A percentile compares a stretch with the other conserved stretches of the same genome.
phyloP scores from a whole-genome alignment of 257 asterid genomes.

The Solanum tarapatanum region DNA sequence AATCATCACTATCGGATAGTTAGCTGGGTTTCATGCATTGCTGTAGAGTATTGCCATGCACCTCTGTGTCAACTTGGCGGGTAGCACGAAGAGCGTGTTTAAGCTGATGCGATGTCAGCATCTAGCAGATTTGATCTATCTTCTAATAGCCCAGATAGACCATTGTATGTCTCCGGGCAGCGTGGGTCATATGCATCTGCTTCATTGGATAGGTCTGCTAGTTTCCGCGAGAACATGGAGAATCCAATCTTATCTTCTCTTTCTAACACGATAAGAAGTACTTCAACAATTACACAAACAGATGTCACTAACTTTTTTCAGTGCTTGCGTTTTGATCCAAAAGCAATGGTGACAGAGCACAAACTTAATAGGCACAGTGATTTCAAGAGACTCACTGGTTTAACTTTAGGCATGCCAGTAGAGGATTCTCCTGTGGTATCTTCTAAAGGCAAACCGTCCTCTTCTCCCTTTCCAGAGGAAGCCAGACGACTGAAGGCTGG shows the following conservation, averaged over 20 bases:
- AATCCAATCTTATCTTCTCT: conserved; percentile 57
- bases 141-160: conserved; percentile 84
- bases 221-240: conserved; percentile 30
- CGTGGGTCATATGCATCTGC: conserved; percentile 60
- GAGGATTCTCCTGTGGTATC: conserved; percentile 56
- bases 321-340: conserved; percentile 83
- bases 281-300: conserved; percentile 55
- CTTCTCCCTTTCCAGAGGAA: conserved; percentile 69
- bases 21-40: conserved; percentile 40
- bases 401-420: conserved; percentile 62
- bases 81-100: conserved; percentile 42
- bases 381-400: conserved; percentile 67
- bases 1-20: conserved; percentile 22
- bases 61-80: conserved; percentile 48
- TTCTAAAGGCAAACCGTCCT: conserved; percentile 41
- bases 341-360: conserved; percentile 68
- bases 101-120: conserved; percentile 78
- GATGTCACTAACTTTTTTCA: conserved; percentile 72
- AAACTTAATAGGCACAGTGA: conserved; percentile 57
- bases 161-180: conserved; percentile 55
- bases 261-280: conserved; percentile 67
- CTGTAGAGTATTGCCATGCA: conserved; percentile 60
- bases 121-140: conserved; percentile 75
- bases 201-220: conserved; percentile 70
- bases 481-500: conserved; percentile 68